Evolutionary conservation across 140 eudicot species (phyloP).

Genomic region (Ambrosia hybrid): DNA sequence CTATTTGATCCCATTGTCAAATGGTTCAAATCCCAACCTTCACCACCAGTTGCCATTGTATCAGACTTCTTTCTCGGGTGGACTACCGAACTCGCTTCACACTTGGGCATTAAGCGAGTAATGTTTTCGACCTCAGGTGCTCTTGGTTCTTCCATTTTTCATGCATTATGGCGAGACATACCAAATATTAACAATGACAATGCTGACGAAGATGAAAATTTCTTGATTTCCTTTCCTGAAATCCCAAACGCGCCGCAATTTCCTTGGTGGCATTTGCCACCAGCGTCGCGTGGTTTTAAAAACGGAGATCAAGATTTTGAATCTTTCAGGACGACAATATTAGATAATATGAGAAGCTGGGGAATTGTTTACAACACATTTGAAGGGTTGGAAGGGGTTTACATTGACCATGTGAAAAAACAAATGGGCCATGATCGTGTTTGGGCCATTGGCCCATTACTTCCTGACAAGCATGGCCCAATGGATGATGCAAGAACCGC

Average conservation of each 20-base stretch:
- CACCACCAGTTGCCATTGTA: constrained; percentile 63
- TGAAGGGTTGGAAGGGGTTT: constrained; percentile 40
- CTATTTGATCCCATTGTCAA: constrained; percentile 37
- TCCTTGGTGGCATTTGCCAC: constrained; percentile 60
- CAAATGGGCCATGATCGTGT: constrained; percentile 47
- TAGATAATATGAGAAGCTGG: constrained; percentile 39
- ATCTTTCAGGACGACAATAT: constrained; percentile 33
- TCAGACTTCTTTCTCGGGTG: constrained; percentile 63
- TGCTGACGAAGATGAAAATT: constrained; percentile 14
- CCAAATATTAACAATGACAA: not conserved
- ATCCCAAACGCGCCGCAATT: constrained; percentile 48
- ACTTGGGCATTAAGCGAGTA: constrained; percentile 36
- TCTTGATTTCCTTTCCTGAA: constrained; percentile 20
- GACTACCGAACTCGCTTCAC: constrained; percentile 45
- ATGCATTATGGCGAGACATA: constrained; percentile 37
- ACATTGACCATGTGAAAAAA: constrained; percentile 37
- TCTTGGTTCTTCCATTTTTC: constrained; percentile 44
- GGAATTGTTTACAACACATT: constrained; percentile 59
- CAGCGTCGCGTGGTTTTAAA: constrained; percentile 27
- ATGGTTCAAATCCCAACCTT: constrained; percentile 54
- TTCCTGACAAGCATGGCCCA: constrained; percentile 26
- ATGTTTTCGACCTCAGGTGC: constrained; percentile 64
- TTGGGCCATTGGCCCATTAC: constrained; percentile 65
- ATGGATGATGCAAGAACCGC: constrained; percentile 13
- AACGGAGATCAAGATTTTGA: constrained; percentile 36